A percentile compares a stretch with the other conserved stretches of the same genome.
Conservation (phyloP, 805 yeast genomes). For the Pichia kluyveri region DNA sequence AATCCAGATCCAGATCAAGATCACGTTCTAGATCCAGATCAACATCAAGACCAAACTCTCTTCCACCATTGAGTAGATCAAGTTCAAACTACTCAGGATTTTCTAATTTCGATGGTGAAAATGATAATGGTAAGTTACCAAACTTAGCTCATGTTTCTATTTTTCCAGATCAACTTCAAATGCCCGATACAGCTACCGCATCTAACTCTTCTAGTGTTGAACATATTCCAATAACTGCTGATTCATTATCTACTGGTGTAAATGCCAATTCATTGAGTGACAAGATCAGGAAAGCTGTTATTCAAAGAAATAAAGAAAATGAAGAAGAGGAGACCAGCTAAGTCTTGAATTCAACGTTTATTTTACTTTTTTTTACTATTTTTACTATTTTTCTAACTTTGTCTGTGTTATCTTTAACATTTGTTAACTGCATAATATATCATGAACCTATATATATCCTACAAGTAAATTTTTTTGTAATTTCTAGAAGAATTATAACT, state of each 20-base stretch:
- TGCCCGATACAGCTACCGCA: slow-evolving; percentile 12
- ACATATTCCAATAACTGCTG: neutral
- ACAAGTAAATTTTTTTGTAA: too few species aligned
- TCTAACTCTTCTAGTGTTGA: slow-evolving; percentile 3
- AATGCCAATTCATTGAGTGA: slow-evolving; percentile 6
- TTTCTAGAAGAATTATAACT: too few species aligned
- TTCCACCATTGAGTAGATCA: slow-evolving; percentile 9
- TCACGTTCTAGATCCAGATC: slow-evolving; percentile 9
- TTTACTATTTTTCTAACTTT: neutral
- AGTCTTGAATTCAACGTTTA: neutral
- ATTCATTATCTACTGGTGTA: slow-evolving; percentile 2
- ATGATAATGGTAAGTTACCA: slow-evolving; percentile 14
- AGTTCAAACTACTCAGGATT: slow-evolving; percentile 23
- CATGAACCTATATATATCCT: too few species aligned
- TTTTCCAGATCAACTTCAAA: slow-evolving; percentile 24
- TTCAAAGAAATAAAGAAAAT: slow-evolving; percentile 17
- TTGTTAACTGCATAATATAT: too few species aligned
- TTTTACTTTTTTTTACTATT: neutral
- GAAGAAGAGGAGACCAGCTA: neutral
- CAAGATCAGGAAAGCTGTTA: slow-evolving; percentile 19
- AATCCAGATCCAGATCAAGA: slow-evolving; percentile 14
- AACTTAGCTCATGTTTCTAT: slow-evolving; percentile 26
- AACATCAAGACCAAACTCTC: slow-evolving; percentile 3
- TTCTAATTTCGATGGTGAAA: slow-evolving; percentile 13
- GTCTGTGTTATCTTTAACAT: too few species aligned